Evolutionary conservation across 1,284 basidiomycete species (phyloP).

Genomic region (Volvariella volvacea): DNA sequence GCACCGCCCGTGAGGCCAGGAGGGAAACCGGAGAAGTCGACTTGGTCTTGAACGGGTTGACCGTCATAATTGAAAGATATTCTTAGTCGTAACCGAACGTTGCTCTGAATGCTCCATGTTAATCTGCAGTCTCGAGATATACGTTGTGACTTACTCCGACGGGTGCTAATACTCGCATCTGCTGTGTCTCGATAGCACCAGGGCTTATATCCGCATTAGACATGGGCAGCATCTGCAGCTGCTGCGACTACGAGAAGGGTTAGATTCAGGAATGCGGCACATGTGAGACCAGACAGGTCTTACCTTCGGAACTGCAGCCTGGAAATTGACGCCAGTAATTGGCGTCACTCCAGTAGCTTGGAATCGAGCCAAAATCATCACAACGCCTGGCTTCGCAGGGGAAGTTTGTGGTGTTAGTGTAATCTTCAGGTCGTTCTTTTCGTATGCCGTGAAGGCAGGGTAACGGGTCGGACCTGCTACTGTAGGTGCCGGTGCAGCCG

Average conservation of each 20-base stretch:
- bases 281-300: constrained; percentile 9
- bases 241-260: constrained; percentile 71
- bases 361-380: constrained; percentile 89
- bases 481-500: constrained; percentile 30
- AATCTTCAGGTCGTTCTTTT: constrained; percentile 85
- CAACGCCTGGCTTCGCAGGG: constrained; percentile 73
- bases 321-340: constrained; percentile 77
- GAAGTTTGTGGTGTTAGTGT: constrained; percentile 85
- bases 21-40: constrained; percentile 92
- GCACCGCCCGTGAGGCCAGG: constrained; percentile 58
- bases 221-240: constrained; percentile 98
- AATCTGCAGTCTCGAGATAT: constrained; percentile 4
- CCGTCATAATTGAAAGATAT: constrained; percentile 73
- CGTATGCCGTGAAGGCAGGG: constrained; percentile 82
- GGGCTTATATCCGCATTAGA: constrained; percentile 77
- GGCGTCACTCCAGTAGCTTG: constrained; percentile 52
- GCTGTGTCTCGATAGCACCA: constrained; percentile 86
- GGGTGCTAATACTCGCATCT: constrained; percentile 88
- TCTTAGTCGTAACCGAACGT: constrained; percentile 80
- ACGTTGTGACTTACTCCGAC: constrained; percentile 60
- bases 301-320: constrained; percentile 97
- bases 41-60: constrained; percentile 81
- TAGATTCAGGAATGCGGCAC: constrained; percentile 1
- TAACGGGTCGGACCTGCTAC: constrained; percentile 41
- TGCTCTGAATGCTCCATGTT: constrained; percentile 46